Evolutionary conservation across 163 green algal species (phyloP).

Genomic region (Picocystis sp.): DNA sequence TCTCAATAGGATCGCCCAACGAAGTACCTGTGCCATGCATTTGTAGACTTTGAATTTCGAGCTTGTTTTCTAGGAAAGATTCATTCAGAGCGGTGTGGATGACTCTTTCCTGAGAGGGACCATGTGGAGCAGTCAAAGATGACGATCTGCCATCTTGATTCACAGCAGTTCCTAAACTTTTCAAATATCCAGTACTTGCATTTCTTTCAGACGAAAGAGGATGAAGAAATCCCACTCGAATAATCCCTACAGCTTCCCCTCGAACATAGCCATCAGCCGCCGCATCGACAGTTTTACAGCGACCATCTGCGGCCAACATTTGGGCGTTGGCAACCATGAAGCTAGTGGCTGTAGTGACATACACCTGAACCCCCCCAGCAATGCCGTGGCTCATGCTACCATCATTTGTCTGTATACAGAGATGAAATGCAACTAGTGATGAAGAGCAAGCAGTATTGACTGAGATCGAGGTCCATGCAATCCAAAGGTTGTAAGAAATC

Average conservation of each 20-base stretch:
- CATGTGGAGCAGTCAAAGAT: slow-evolving; percentile 31
- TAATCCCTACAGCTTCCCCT: slow-evolving; percentile 17
- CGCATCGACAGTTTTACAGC: slow-evolving; percentile 16
- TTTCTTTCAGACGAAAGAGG: neutral
- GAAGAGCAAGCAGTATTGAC: slow-evolving; percentile 19
- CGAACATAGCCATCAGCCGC: slow-evolving; percentile 24
- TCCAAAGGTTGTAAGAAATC: slow-evolving; percentile 35
- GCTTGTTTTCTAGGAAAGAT: neutral
- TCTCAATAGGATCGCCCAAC: slow-evolving; percentile 22
- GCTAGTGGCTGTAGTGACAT: neutral
- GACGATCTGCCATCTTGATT: slow-evolving; percentile 38
- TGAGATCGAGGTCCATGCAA: neutral
- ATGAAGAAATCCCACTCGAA: neutral
- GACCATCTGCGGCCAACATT: slow-evolving; percentile 2
- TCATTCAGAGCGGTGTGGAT: slow-evolving; percentile 3
- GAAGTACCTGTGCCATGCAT: slow-evolving; percentile 22
- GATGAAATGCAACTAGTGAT: slow-evolving; percentile 4
- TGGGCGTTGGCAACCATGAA: neutral
- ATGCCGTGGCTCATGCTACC: neutral
- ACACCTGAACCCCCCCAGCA: slow-evolving; percentile 10
- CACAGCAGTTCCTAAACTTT: slow-evolving; percentile 11
- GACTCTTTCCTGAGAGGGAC: slow-evolving; percentile 21
- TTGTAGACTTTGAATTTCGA: neutral
- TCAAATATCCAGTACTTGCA: neutral
- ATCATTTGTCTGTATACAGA: neutral